phyloP scores from a whole-genome alignment of 2,329 filamentous ascomycete genomes.

The Cordyceps javanica region DNA sequence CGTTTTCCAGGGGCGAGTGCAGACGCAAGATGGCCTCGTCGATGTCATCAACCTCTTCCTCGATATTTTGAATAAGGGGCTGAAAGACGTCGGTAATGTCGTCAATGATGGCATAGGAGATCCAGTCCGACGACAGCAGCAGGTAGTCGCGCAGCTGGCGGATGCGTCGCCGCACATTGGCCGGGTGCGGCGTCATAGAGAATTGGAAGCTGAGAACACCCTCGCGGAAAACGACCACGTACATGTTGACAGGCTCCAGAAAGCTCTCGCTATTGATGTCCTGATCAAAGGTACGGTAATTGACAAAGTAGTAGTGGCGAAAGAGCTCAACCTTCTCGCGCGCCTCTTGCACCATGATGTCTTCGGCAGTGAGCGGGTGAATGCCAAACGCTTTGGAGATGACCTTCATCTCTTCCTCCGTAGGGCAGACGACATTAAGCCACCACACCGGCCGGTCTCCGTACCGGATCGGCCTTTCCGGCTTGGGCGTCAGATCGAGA shows the following conservation, averaged over 20 bases:
- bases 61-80: slow-evolving; percentile 85
- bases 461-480: slow-evolving; percentile 47
- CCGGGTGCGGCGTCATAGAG: slow-evolving; percentile 89
- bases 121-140: slow-evolving; percentile 92
- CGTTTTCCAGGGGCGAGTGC: slow-evolving; percentile 52
- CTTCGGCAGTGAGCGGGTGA: slow-evolving; percentile 89
- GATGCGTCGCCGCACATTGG: slow-evolving; percentile 89
- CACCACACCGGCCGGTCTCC: slow-evolving; percentile 92
- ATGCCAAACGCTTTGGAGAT: slow-evolving; percentile 91
- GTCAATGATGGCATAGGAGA: slow-evolving; percentile 95
- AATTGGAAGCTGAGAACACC: slow-evolving; percentile 96
- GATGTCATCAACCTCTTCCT: slow-evolving; percentile 95
- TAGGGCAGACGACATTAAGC: slow-evolving; percentile 87
- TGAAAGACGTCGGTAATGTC: slow-evolving; percentile 97
- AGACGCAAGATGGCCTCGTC: slow-evolving; percentile 84
- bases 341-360: slow-evolving; percentile 95
- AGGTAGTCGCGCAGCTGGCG: slow-evolving; percentile 92
- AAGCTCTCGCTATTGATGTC: slow-evolving; percentile 85
- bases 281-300: slow-evolving; percentile 96
- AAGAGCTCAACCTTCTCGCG: slow-evolving; percentile 98
- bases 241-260: slow-evolving; percentile 94
- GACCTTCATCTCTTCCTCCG: slow-evolving; percentile 91
- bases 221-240: slow-evolving; percentile 92
- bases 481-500: slow-evolving; percentile 16
- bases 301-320: slow-evolving; percentile 97